Conservation (phyloP, 148 eudicot genomes). For the Amaranthus hypochondriacus region DNA sequence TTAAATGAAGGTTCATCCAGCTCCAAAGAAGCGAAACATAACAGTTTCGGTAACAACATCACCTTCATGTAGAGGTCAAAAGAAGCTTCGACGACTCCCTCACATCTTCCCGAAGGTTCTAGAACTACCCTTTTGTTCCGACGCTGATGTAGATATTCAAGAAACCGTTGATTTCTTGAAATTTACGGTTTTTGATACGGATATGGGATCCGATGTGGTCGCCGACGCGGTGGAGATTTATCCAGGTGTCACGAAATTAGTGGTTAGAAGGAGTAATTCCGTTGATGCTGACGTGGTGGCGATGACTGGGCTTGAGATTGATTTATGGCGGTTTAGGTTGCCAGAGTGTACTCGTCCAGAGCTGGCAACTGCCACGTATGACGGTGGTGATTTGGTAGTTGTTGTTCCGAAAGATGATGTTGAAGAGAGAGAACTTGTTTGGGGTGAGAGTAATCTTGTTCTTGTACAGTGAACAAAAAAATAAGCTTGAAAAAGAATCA, state of each 20-base stretch:
- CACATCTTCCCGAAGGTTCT: constrained; percentile 88
- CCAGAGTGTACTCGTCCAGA: constrained; percentile 63
- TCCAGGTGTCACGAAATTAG: constrained; percentile 87
- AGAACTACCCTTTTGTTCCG: constrained; percentile 78
- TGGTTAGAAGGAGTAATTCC: constrained; percentile 44
- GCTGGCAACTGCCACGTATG: constrained; percentile 50
- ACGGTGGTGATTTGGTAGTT: constrained; percentile 67
- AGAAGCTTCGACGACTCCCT: constrained; percentile 74
- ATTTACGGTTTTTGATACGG: constrained; percentile 58
- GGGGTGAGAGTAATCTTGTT: constrained; percentile 46
- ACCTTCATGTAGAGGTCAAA: constrained; percentile 31
- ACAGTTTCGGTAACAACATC: constrained; percentile 18
- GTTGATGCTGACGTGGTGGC: constrained; percentile 18
- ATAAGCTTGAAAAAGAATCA: constrained; percentile 4
- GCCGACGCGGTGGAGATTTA: constrained; percentile 64
- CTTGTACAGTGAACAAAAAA: constrained; percentile 54
- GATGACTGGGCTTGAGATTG: constrained; percentile 52
- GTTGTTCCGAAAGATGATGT: constrained; percentile 58
- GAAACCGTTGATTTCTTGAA: constrained; percentile 51
- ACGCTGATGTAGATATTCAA: constrained; percentile 61
- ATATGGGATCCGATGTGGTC: constrained; percentile 38
- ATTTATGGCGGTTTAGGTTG: constrained; percentile 78
- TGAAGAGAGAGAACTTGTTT: constrained; percentile 27
- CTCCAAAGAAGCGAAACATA: constrained; percentile 46
- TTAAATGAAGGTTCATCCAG: constrained; percentile 62